A percentile compares a stretch with the other conserved stretches of the same genome.
These are phyloP conservation scores for Schwanniomyces pseudopolymorphus DNA, from an alignment of 805 yeast genomes.

Conservation along the genomic window DNA sequence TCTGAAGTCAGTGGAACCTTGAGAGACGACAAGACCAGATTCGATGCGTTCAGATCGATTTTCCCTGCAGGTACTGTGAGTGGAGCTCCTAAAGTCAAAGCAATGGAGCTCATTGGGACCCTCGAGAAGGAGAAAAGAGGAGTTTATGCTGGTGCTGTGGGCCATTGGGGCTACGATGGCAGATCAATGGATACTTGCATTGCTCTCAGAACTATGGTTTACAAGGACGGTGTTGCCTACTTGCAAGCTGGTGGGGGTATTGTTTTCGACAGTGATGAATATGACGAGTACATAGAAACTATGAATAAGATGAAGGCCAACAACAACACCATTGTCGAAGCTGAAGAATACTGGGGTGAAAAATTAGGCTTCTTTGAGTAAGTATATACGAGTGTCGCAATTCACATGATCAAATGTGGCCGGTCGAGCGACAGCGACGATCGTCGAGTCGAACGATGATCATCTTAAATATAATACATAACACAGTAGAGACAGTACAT, in stretches of 20 bases:
- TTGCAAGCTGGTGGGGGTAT: constrained; percentile 99
- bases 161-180: constrained; percentile 97
- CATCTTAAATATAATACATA: background rate
- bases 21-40: constrained; percentile 79
- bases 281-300: constrained; percentile 93
- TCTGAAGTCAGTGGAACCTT: constrained; percentile 92
- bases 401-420: constrained; percentile 1
- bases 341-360: constrained; percentile 74
- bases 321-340: constrained; percentile 85
- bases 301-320: constrained; percentile 97
- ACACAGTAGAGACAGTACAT: background rate
- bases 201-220: constrained; percentile 95
- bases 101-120: constrained; percentile 92
- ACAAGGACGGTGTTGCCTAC: constrained; percentile 85
- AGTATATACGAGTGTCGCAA: background rate
- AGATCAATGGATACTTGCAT: constrained; percentile 95
- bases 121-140: constrained; percentile 92
- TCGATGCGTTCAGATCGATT: constrained; percentile 95
- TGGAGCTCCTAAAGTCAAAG: constrained; percentile 97
- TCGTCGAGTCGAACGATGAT: constrained; percentile 4
- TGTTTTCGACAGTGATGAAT: constrained; percentile 91
- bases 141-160: constrained; percentile 98
- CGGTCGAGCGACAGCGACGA: background rate
- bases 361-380: constrained; percentile 26
- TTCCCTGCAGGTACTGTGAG: constrained; percentile 99